Base-by-base conservation (phyloP, 2,329 filamentous ascomycete species). In the Bipolaris bicolor region DNA sequence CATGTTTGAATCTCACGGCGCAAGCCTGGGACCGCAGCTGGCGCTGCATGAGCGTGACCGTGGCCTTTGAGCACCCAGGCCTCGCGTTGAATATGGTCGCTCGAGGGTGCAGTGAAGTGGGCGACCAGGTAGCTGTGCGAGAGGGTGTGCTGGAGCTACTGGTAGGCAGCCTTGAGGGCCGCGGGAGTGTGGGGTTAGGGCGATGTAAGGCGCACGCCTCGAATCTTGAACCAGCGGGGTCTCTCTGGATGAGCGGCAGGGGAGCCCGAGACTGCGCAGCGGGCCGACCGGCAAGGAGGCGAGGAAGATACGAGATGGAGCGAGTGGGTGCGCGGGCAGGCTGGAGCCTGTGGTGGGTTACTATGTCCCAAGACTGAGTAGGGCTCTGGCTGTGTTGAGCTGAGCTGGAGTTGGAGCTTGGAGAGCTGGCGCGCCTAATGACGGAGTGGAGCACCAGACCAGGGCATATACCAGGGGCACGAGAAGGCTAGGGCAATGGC, bases 1-100 rank as follows among this genome's bases (percentile, higher is more conserved):
- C 75, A 78, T 78, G 72, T 64, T 71, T 62, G 65, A 58, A 50
- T 48, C 43, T 68, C 55, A 67, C 67, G 70, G 73, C 72, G 71
- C 72, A 68, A 69, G 71, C 74, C 72, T 73, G 64, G 61, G 58
- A 63, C 49, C 40, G 62, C 60, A 67, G 65, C 65, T 59, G 67
- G 68, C 66, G 69, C 73, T 68, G 71, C 74, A 76, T 76, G 73
- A 70, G 69, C 66, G 63, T 65, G 54, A 59, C 45, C 41, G 43
- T 61, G 56, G 52, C 43, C 60, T 50, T 55, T 62, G 57, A 56
- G 62, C 56, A 64, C 59, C 61, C 49, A 51, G 41, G 46, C 36
- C 24, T 46, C 41, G 18, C 13, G 50, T 15, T 37, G 33, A 6
- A 46, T 16, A 44, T 31, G 65, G 65, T 62, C 56, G 53, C 6